Conservation (phyloP, 345 rosid species). For the Cardiospermum halicacabum region DNA sequence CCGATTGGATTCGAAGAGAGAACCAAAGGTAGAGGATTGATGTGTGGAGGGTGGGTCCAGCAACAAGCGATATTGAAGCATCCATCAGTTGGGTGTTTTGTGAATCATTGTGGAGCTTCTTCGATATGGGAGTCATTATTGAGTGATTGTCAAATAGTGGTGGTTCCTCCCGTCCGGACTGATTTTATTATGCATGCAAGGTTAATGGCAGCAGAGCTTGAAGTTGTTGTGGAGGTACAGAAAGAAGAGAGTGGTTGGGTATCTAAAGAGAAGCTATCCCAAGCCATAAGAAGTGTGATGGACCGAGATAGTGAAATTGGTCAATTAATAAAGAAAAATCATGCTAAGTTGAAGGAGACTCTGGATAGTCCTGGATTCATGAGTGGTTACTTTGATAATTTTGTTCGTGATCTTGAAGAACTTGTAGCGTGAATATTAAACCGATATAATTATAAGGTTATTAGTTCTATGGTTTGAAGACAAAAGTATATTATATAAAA, state of each 20-base stretch:
- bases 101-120: conserved; percentile 59
- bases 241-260: conserved; percentile 52
- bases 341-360: conserved; percentile 33
- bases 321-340: conserved; percentile 37
- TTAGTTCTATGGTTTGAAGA: too few species aligned
- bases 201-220: conserved; percentile 46
- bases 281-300: conserved; percentile 21
- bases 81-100: conserved; percentile 59
- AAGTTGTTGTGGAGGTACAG: conserved; percentile 53
- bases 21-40: conserved; percentile 43
- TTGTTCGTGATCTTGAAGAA: conserved; percentile 5
- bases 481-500: too few species aligned
- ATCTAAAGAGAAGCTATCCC: conserved; percentile 37
- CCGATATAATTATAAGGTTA: too few species aligned
- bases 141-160: conserved; percentile 54
- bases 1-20: conserved; percentile 67
- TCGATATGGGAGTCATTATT: conserved; percentile 70
- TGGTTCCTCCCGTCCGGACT: conserved; percentile 50
- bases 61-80: conserved; percentile 46
- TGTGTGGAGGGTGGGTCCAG: conserved; percentile 51
- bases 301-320: conserved; percentile 31
- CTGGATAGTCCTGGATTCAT: conserved; percentile 28
- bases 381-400: conserved; percentile 36
- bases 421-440: too few species aligned
- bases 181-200: conserved; percentile 61